Evolutionary conservation across 2,329 filamentous ascomycete species (phyloP).

Genomic region (Fusarium citri): DNA sequence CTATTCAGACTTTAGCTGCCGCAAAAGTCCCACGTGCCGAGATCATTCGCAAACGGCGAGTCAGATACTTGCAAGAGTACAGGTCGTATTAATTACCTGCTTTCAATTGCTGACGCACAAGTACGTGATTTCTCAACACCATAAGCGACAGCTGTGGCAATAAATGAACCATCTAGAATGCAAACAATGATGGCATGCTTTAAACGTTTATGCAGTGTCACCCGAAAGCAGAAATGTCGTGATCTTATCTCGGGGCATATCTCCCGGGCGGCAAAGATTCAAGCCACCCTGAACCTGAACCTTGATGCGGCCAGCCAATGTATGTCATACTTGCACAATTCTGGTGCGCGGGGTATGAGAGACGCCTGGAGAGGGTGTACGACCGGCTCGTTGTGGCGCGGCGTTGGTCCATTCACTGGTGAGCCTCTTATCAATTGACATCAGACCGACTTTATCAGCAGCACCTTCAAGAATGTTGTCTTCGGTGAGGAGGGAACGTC

Average conservation of each 20-base stretch:
- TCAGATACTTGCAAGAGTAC: not conserved
- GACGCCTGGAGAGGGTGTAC: constrained; percentile 7
- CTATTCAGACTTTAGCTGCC: not conserved
- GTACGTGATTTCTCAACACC: not conserved
- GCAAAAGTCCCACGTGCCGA: not conserved
- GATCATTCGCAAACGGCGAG: not conserved
- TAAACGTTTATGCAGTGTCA: constrained; percentile 7
- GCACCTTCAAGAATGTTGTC: not conserved
- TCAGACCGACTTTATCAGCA: constrained; percentile 30
- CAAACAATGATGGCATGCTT: not conserved
- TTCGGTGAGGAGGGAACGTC: not conserved
- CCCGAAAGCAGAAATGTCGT: constrained; percentile 23
- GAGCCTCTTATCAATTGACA: constrained; percentile 34
- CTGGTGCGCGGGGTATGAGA: too few species aligned
- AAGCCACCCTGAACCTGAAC: constrained; percentile 1
- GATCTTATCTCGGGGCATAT: constrained; percentile 34
- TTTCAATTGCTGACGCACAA: not conserved
- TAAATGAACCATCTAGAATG: not conserved
- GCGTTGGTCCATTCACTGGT: constrained; percentile 13
- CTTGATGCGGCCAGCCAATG: constrained; percentile 10
- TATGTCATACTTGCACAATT: constrained; percentile 21
- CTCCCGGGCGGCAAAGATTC: constrained; percentile 10
- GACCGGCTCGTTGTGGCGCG: constrained; percentile 18
- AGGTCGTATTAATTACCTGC: fast-evolving
- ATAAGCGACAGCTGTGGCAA: not conserved